Percentiles rank a stretch among this genome's conserved stretches.
These are phyloP conservation scores for Podospora sp. DNA, from an alignment of 495 filamentous ascomycete genomes.

Conservation along the genomic window DNA sequence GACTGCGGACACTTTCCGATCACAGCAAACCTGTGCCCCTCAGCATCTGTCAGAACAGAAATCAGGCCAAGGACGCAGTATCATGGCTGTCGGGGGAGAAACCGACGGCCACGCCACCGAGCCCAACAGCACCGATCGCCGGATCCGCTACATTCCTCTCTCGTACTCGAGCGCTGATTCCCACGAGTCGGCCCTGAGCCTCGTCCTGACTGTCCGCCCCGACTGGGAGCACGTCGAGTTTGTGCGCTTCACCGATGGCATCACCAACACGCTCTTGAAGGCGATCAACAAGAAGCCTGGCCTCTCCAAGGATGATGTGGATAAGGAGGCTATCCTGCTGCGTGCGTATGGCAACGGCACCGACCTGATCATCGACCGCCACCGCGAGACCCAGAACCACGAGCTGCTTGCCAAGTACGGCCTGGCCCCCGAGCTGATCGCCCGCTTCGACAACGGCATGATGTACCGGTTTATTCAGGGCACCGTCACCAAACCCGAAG, in stretches of 20 bases:
- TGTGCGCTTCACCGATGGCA: constrained; percentile 91
- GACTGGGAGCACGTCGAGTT: constrained; percentile 91
- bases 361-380: constrained; percentile 92
- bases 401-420: constrained; percentile 73
- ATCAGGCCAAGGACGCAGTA: neutral
- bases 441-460: constrained; percentile 94
- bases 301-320: constrained; percentile 74
- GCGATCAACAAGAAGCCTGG: constrained; percentile 79
- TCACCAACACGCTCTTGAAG: constrained; percentile 95
- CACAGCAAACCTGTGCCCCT: neutral
- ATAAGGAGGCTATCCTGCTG: constrained; percentile 85
- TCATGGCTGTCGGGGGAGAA: constrained; percentile 34
- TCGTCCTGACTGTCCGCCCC: constrained; percentile 78
- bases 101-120: constrained; percentile 30
- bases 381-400: constrained; percentile 72
- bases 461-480: constrained; percentile 90
- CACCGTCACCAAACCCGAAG: constrained; percentile 72
- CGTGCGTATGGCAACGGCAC: constrained; percentile 94
- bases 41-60: neutral
- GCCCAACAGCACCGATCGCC: constrained; percentile 26
- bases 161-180: constrained; percentile 76
- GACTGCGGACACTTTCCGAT: neutral
- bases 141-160: constrained; percentile 64
- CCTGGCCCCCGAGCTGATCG: constrained; percentile 84
- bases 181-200: constrained; percentile 71